Conservation (phyloP, 176 grass and related monocot species). For the Alloteropsis semialata region DNA sequence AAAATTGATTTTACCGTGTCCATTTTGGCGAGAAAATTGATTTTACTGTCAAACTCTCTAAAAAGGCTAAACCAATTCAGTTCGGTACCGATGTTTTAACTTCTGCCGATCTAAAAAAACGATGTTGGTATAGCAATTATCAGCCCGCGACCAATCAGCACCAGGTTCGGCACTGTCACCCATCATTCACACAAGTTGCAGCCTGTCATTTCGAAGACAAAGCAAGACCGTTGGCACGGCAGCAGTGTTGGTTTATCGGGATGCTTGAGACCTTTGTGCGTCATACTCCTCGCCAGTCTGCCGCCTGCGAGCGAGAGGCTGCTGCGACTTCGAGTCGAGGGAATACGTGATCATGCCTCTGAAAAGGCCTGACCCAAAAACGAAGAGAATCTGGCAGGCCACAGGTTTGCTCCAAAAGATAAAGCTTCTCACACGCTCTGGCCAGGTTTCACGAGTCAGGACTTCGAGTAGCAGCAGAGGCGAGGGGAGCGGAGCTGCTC, state of each 20-base stretch:
- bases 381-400: conserved; percentile 12
- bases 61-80: background rate
- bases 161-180: background rate
- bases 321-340: background rate
- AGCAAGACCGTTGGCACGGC: background rate
- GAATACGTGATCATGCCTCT: conserved; percentile 21
- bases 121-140: background rate
- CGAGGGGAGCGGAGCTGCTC: background rate
- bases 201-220: background rate
- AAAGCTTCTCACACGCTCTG: conserved; percentile 12
- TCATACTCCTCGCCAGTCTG: background rate
- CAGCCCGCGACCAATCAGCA: background rate
- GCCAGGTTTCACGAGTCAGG: conserved; percentile 1
- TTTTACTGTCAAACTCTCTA: background rate
- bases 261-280: background rate
- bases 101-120: too few relatives aligned
- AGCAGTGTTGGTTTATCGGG: background rate
- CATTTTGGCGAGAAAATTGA: background rate
- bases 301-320: background rate
- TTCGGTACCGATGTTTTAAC: background rate
- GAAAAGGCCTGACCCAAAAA: conserved; percentile 31
- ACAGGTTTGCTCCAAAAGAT: background rate
- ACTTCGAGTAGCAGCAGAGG: background rate
- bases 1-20: background rate
- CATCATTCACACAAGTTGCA: background rate